Evolutionary conservation across 2,329 filamentous ascomycete genomes (phyloP).

Genomic region (Myriosclerotinia duriaeana): DNA sequence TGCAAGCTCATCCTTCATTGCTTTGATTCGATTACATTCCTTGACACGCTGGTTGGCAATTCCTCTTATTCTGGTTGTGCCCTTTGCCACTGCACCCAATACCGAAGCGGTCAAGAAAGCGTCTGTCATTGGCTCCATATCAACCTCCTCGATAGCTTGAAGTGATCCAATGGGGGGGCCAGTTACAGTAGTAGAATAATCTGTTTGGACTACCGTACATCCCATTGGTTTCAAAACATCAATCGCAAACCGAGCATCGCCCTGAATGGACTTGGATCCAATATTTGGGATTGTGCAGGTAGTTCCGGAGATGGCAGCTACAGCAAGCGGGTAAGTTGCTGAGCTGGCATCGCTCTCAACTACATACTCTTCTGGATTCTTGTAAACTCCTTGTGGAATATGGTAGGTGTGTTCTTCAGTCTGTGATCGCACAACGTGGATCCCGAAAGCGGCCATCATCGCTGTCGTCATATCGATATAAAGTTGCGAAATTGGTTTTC

Average conservation of each 20-base stretch:
- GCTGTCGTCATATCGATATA: constrained; percentile 99
- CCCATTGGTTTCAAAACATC: constrained; percentile 93
- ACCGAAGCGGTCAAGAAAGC: constrained; percentile 95
- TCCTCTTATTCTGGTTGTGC: constrained; percentile 81
- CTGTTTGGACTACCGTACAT: constrained; percentile 81
- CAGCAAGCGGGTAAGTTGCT: constrained; percentile 89
- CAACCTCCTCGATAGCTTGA: constrained; percentile 74
- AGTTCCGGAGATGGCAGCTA: constrained; percentile 93
- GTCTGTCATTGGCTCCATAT: constrained; percentile 99
- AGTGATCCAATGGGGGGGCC: constrained; percentile 76
- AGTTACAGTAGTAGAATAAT: constrained; percentile 85
- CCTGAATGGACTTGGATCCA: constrained; percentile 85
- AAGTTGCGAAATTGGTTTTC: constrained; percentile 92
- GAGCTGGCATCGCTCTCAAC: constrained; percentile 98
- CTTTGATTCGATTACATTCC: constrained; percentile 93
- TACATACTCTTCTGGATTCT: constrained; percentile 80
- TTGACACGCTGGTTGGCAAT: constrained; percentile 98
- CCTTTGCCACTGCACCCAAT: constrained; percentile 82
- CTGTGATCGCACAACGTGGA: constrained; percentile 72
- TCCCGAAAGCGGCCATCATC: constrained; percentile 94
- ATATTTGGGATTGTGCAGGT: constrained; percentile 97
- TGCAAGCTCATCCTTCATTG: constrained; percentile 90
- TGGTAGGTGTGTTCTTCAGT: constrained; percentile 89
- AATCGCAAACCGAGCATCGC: constrained; percentile 89
- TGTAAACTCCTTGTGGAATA: constrained; percentile 81